Evolutionary conservation across 768 basidiomycete genomes (phyloP).

Genomic region (Goffeauzyma gilvescens): DNA sequence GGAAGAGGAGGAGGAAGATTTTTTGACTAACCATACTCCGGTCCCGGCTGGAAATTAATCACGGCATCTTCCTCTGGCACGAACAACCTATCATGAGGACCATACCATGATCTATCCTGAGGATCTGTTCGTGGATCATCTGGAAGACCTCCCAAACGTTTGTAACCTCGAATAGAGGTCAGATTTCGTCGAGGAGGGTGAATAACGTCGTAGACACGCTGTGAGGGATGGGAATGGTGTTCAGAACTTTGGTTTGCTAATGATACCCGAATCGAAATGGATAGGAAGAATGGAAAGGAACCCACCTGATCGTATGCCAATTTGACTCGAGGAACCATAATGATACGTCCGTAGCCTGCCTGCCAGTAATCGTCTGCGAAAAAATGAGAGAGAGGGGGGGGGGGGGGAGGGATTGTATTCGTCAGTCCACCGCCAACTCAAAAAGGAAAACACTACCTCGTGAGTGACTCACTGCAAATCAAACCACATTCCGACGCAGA

Average conservation of each 20-base stretch:
- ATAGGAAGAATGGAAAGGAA: neutral
- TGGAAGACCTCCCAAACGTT: constrained; percentile 82
- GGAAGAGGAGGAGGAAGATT: no score
- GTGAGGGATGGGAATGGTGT: constrained; percentile 4
- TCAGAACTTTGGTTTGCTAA: neutral
- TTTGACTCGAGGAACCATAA: constrained; percentile 96
- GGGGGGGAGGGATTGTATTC: neutral
- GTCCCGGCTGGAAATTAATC: constrained; percentile 59
- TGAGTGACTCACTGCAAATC: constrained; percentile 47
- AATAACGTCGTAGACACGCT: constrained; percentile 88
- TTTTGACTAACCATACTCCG: constrained; percentile 62
- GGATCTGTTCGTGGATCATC: constrained; percentile 93
- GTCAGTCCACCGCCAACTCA: neutral
- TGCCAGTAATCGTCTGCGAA: constrained; percentile 71
- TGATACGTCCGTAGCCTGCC: constrained; percentile 81
- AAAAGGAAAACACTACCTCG: neutral
- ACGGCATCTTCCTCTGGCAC: constrained; percentile 65
- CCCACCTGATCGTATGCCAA: constrained; percentile 77
- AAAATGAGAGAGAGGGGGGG: neutral
- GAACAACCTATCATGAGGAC: constrained; percentile 88
- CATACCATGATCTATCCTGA: constrained; percentile 94
- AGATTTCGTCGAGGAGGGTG: constrained; percentile 78
- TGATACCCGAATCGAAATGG: no score
- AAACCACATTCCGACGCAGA: constrained; percentile 87
- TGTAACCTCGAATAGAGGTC: constrained; percentile 86